Base-by-base conservation (phyloP, 2,329 filamentous ascomycete species). In the Cordyceps cicadae region DNA sequence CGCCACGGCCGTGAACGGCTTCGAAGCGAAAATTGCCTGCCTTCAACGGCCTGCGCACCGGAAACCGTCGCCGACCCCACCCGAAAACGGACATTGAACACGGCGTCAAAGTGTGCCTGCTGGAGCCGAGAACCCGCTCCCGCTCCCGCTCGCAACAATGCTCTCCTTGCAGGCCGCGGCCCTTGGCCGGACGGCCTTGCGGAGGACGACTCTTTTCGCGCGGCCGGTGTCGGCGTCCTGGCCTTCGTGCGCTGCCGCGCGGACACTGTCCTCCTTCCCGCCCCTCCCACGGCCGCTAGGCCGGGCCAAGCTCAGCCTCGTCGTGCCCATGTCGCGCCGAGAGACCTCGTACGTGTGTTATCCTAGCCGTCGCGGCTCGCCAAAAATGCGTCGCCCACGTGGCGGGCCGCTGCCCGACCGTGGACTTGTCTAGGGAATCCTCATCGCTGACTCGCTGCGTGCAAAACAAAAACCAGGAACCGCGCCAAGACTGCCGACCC, bases 301-400 rank as follows among this genome's bases (percentile, higher is more conserved):
- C 48, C 48, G 56, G 32, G n/a, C 14, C n/a, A 51, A 52, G 17
- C 5, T 5, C 43, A 48, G 6, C n/a, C 48, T 45, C 37, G 12
- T 43, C 21, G n/a, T 26, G 48, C 37, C 48, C 9, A 52, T 21
- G 37, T 19, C 52, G 48, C 26, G 26, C 24, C 56, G 56, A 41
- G 56, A 59, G 24, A 59, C 48, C 11, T 59, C 56, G 56, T 59
- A 34, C 24, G 56, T 59, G 32, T 17, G 41, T n/a, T 15, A n/a
- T 29, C 29, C 29, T 29, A 8, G 29, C 32, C 9, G 21, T 57
- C 14, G 14, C 17, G 3, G 14, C 1, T 24, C 2, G 39, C n/a
- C 39, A n/a, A n/a, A 15, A 11, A 41, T 15, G 15, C 15, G 1
- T 5, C 8, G 6, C 39, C 9, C 34, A 9, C 21, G 21, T n/a